Conservation (phyloP, 2,329 filamentous ascomycete genomes). For the Cercospora berteroae region DNA sequence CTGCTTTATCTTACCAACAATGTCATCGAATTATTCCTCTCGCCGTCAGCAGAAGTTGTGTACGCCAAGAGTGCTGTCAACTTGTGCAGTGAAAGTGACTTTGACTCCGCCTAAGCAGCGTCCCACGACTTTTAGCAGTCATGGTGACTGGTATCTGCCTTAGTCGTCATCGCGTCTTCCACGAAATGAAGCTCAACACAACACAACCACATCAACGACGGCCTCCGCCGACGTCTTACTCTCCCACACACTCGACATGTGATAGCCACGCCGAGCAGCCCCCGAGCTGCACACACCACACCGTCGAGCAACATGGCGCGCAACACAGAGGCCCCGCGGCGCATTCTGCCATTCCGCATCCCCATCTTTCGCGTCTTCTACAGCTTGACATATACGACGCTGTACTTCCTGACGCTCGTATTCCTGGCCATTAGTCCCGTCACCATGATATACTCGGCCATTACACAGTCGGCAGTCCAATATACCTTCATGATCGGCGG, state of each 20-base stretch:
- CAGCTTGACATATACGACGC: constrained; percentile 67
- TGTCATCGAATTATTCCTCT: background rate
- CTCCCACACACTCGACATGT: constrained; percentile 10
- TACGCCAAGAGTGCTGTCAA: background rate
- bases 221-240: background rate
- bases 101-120: background rate
- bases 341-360: constrained; percentile 43
- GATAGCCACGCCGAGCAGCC: constrained; percentile 17
- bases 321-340: constrained; percentile 19
- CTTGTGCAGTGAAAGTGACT: background rate
- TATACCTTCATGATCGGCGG: constrained; percentile 81
- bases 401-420: constrained; percentile 69
- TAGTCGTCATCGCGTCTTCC: background rate
- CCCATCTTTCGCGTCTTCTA: constrained; percentile 78
- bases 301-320: constrained; percentile 19
- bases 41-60: background rate
- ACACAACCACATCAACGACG: constrained; percentile 2
- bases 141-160: background rate
- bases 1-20: background rate
- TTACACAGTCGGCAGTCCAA: constrained; percentile 63
- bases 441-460: constrained; percentile 75
- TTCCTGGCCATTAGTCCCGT: constrained; percentile 77
- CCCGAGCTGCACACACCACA: constrained; percentile 15
- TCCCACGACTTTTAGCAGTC: background rate
- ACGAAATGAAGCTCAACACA: constrained; percentile 1